Conservation (phyloP, 352 stramenopile species). For the Phytophthora pini region DNA sequence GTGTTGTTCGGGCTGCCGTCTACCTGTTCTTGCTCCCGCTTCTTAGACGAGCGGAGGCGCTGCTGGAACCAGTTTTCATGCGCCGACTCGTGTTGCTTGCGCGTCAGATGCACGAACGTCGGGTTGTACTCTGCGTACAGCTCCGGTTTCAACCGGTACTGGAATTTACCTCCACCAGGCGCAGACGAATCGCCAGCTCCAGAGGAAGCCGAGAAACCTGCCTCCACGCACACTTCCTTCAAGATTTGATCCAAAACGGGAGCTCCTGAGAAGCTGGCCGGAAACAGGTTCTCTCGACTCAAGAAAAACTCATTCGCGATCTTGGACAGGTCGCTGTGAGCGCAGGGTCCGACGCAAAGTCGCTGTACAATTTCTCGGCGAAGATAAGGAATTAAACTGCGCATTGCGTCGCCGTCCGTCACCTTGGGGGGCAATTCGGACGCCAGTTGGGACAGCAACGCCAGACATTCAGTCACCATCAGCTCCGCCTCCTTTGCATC, state of each 20-base stretch:
- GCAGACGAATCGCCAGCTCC: slow-evolving; percentile 35
- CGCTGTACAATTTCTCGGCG: slow-evolving; percentile 83
- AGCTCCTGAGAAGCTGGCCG: slow-evolving; percentile 71
- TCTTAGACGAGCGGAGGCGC: slow-evolving; percentile 71
- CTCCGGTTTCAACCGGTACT: slow-evolving; percentile 85
- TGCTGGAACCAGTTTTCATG: slow-evolving; percentile 90
- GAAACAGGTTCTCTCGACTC: slow-evolving; percentile 78
- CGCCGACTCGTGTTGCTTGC: slow-evolving; percentile 88
- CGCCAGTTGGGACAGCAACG: slow-evolving; percentile 75
- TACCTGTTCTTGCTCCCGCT: slow-evolving; percentile 69
- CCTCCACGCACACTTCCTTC: slow-evolving; percentile 72
- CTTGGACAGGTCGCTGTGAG: slow-evolving; percentile 87
- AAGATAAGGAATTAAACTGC: slow-evolving; percentile 73
- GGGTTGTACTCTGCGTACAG: slow-evolving; percentile 87
- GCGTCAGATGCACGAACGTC: slow-evolving; percentile 86
- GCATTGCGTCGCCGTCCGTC: slow-evolving; percentile 46
- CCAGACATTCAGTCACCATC: slow-evolving; percentile 84
- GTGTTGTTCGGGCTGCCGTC: slow-evolving; percentile 64
- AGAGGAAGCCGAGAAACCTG: slow-evolving; percentile 31
- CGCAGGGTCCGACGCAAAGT: slow-evolving; percentile 80
- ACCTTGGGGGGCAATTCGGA: slow-evolving; percentile 82
- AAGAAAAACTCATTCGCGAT: slow-evolving; percentile 85
- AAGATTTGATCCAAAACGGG: slow-evolving; percentile 77
- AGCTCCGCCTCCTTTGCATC: slow-evolving; percentile 65
- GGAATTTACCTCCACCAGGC: slow-evolving; percentile 62